Percentiles rank a stretch among this genome's conserved stretches.
Evolutionary conservation across 345 rosid genomes (phyloP).

Genomic region (Geranium brycei): DNA sequence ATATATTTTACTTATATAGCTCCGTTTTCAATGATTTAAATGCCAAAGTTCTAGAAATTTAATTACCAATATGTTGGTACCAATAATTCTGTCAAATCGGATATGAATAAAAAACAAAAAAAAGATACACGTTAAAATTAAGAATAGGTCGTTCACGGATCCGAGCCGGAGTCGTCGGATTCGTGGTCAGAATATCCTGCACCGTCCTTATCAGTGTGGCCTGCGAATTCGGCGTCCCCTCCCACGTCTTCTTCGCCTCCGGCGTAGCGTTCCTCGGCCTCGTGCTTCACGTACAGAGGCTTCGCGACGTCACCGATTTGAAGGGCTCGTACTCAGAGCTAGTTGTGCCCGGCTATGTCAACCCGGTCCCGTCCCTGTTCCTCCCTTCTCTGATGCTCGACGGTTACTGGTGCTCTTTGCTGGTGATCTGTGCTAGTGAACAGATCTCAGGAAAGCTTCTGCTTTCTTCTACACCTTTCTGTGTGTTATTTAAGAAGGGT

Average conservation of each 20-base stretch:
- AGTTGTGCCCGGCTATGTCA: conserved; percentile 15
- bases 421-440: no score
- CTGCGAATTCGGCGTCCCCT: conserved; percentile 22
- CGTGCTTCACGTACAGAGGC: conserved; percentile 8
- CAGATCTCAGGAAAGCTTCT: no score
- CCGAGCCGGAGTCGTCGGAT: conserved; percentile 16
- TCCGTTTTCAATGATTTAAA: no score
- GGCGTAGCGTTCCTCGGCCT: conserved; percentile 21
- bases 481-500: no score
- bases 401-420: background rate
- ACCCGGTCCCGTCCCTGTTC: conserved; percentile 22
- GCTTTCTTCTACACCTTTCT: no score
- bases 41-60: no score
- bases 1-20: no score
- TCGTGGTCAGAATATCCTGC: conserved; percentile 27
- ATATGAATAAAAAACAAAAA: no score
- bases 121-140: no score
- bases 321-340: conserved; percentile 16
- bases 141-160: no score
- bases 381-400: conserved; percentile 16
- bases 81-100: no score
- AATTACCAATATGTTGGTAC: no score
- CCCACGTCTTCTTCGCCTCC: conserved; percentile 21
- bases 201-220: conserved; percentile 22
- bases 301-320: conserved; percentile 7